Evolutionary conservation across 2,329 filamentous ascomycete genomes (phyloP).

Genomic region (Colletotrichum cuscutae): DNA sequence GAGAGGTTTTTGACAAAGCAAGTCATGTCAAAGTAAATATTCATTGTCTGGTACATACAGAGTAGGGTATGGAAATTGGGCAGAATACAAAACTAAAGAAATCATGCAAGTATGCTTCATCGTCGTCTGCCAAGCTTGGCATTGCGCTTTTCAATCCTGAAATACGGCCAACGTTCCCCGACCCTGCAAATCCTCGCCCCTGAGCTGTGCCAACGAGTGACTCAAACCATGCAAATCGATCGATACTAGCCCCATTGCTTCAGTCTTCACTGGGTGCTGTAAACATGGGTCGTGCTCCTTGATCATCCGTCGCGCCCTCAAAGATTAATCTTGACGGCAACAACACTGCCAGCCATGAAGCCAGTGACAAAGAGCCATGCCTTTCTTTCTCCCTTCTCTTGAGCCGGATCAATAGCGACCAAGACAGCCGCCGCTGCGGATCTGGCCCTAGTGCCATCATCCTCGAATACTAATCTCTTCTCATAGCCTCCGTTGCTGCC

Average conservation of each 20-base stretch:
- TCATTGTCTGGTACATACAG: not conserved
- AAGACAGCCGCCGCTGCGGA: slow-evolving; percentile 62
- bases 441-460: slow-evolving; percentile 63
- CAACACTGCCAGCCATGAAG: slow-evolving; percentile 57
- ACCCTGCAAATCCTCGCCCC: too few species aligned
- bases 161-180: too few species aligned
- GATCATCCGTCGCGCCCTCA: not conserved
- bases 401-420: slow-evolving; percentile 60
- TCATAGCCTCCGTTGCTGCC: slow-evolving; percentile 47
- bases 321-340: slow-evolving; percentile 65
- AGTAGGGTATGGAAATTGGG: not conserved
- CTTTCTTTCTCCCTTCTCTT: slow-evolving; percentile 54
- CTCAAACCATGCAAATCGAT: too few species aligned
- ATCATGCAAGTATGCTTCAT: not conserved
- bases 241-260: too few species aligned
- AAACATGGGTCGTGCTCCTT: not conserved
- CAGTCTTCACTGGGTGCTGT: not conserved
- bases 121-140: not conserved
- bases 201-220: too few species aligned
- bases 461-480: slow-evolving; percentile 63
- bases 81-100: not conserved
- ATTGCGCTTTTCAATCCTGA: not conserved
- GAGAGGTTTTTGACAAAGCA: not conserved
- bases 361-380: slow-evolving; percentile 70
- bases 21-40: not conserved